Conservation (phyloP, 2,329 filamentous ascomycete species). For the Cladosporium sp. region DNA sequence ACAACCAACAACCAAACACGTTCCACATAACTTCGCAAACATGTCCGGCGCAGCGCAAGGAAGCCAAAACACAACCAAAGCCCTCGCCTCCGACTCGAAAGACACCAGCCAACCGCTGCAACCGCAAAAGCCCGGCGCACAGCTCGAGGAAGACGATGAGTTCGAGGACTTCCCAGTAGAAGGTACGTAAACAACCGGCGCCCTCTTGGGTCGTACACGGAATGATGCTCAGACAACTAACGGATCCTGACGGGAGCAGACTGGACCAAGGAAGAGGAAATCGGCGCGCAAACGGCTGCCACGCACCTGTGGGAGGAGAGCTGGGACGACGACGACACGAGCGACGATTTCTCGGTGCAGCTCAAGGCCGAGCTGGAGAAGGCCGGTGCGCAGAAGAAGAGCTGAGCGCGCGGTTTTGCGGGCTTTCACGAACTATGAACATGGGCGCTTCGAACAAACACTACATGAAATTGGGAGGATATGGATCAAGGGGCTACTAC, state of each 20-base stretch:
- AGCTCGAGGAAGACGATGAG: slow-evolving; percentile 94
- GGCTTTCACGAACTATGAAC: neutral
- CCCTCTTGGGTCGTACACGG: no score
- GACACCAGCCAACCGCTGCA: slow-evolving; percentile 46
- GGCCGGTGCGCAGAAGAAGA: slow-evolving; percentile 58
- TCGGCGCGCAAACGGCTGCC: slow-evolving; percentile 56
- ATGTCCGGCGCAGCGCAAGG: slow-evolving; percentile 19
- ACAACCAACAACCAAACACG: neutral
- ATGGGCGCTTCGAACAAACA: neutral
- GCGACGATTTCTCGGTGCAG: slow-evolving; percentile 92
- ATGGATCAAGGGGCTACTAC: neutral
- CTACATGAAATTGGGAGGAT: neutral
- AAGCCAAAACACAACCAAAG: slow-evolving; percentile 37
- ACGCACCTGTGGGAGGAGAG: slow-evolving; percentile 97
- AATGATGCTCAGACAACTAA: no score
- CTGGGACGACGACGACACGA: slow-evolving; percentile 98
- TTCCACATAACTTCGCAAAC: neutral
- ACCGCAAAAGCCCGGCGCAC: slow-evolving; percentile 59
- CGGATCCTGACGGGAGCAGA: slow-evolving; percentile 49
- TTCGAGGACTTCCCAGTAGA: slow-evolving; percentile 98
- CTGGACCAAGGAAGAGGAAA: slow-evolving; percentile 85
- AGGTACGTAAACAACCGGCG: slow-evolving; percentile 50
- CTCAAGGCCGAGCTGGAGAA: slow-evolving; percentile 94
- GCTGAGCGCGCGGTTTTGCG: slow-evolving; percentile 7
- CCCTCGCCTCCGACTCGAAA: slow-evolving; percentile 34